Base-by-base conservation (phyloP, 164 flowering plant species). In the Tetracentron sinense region DNA sequence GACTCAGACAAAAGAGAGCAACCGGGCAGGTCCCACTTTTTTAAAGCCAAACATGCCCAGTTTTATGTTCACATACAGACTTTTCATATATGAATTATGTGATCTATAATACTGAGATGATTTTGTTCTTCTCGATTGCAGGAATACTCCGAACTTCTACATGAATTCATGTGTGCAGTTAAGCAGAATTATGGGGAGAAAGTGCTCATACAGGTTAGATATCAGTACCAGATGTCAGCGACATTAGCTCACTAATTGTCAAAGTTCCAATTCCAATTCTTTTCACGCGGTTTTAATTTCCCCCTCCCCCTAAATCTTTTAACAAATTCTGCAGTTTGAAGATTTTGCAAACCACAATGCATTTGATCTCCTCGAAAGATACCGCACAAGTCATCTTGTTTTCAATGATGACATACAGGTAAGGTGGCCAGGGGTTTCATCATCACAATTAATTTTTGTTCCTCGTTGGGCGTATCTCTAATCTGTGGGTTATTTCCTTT, bases 371-470 rank as follows among this genome's bases (percentile, higher is more conserved):
- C 92, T 91, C 61, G 80, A 81, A 35, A 89, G 79, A 75, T 89
- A 91, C 53, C 27, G 81, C 31, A 72, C 71, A 16, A 81, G 86
- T 51, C 98, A 92, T 77, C 89, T 92, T 29, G 92, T 83, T 64
- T 92, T 92, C 76, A 92, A 92, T 72, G 98, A 92, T 78, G 98
- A 89, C 65, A 92, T 92, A 69, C 98, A 92, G 92, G 98, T 89
- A 76, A 63, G 10, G n/a, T 12, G 54, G 23, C 11, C 6, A 3
- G 53, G 56, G 30, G 23, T 53, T 29, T 46, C 68, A 19, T 56
- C 26, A 22, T 52, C 33, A 12, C 42, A 7, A 10, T 25, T 38
- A 25, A 21, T 21, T 22, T 65, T 63, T 21, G 12, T 17, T 23
- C 29, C 31, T 30, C 64, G 26, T 15, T 23, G 28, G 7, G 44